Evolutionary conservation across 345 rosid genomes (phyloP).

Genomic region (Citrus inodora): DNA sequence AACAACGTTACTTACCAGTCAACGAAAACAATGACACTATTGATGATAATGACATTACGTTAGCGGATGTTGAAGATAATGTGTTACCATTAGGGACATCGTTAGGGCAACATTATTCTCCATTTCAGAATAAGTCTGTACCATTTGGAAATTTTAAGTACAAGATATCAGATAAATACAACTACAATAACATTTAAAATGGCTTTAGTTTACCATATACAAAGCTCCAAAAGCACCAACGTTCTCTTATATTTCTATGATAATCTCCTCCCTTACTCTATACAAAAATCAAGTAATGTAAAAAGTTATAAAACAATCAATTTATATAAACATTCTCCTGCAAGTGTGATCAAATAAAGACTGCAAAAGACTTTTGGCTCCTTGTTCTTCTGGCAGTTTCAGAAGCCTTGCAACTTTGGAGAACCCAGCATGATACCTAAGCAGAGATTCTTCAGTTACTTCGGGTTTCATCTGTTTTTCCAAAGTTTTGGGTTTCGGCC

Average conservation of each 20-base stretch:
- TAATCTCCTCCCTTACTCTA: background rate
- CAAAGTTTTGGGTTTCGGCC: slow-evolving; percentile 32
- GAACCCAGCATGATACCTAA: slow-evolving; percentile 48
- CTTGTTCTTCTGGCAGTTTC: slow-evolving; percentile 46
- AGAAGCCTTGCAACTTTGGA: slow-evolving; percentile 65
- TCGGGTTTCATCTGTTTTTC: slow-evolving; percentile 27
- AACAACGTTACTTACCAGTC: too few relatives aligned
- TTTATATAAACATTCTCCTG: slow-evolving; percentile 37
- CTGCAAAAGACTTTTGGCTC: slow-evolving; percentile 47
- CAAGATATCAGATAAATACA: too few relatives aligned
- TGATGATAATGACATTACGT: too few relatives aligned
- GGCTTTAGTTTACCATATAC: background rate
- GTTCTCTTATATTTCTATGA: background rate
- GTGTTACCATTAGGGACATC: too few relatives aligned
- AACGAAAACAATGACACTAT: too few relatives aligned
- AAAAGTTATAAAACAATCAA: too few relatives aligned
- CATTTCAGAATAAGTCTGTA: too few relatives aligned
- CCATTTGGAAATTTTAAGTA: too few relatives aligned
- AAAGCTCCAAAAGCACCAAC: background rate
- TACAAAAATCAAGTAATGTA: background rate
- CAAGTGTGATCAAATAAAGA: slow-evolving; percentile 59
- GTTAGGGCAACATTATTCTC: too few relatives aligned
- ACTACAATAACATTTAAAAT: background rate
- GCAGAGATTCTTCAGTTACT: slow-evolving; percentile 29
- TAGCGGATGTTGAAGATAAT: too few relatives aligned